Percentiles rank a stretch among this genome's conserved stretches.
Evolutionary conservation across 1,284 basidiomycete species (phyloP).

Genomic region (Veloboletus limbatus): DNA sequence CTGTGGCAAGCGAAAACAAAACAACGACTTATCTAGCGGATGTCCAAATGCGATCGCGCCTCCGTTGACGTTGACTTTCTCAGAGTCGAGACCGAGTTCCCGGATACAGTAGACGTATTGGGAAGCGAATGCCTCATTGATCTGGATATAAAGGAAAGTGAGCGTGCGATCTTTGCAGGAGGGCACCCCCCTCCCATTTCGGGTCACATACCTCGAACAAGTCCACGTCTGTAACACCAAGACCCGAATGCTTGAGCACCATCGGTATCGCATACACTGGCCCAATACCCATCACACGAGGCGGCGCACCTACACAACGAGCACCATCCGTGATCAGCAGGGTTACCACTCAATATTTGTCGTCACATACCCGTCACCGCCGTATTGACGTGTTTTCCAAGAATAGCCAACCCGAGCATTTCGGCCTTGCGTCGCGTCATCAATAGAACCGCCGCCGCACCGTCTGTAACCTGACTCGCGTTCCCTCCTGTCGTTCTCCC

Average conservation of each 20-base stretch:
- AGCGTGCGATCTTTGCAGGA: not conserved
- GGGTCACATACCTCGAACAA: slow-evolving; percentile 63
- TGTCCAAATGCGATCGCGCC: slow-evolving; percentile 89
- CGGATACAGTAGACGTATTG: slow-evolving; percentile 83
- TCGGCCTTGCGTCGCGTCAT: slow-evolving; percentile 88
- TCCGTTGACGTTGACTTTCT: slow-evolving; percentile 86
- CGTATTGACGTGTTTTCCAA: slow-evolving; percentile 80
- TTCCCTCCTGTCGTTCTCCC: slow-evolving; percentile 85
- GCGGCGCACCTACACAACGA: slow-evolving; percentile 52
- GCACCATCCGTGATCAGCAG: slow-evolving; percentile 1
- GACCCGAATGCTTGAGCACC: slow-evolving; percentile 61
- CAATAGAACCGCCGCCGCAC: slow-evolving; percentile 80
- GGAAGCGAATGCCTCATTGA: slow-evolving; percentile 92
- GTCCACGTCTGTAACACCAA: slow-evolving; percentile 73
- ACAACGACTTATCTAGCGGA: slow-evolving; percentile 68
- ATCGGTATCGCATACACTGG: slow-evolving; percentile 71
- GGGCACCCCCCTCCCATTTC: too few relatives aligned
- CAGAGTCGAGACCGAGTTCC: slow-evolving; percentile 64
- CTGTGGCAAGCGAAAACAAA: not conserved
- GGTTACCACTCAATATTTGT: too few relatives aligned
- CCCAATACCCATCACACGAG: slow-evolving; percentile 84
- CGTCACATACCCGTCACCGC: slow-evolving; percentile 57
- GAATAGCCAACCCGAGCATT: slow-evolving; percentile 67
- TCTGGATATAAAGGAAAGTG: slow-evolving; percentile 41
- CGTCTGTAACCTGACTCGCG: slow-evolving; percentile 85